phyloP scores from a whole-genome alignment of 1,284 basidiomycete species.

The Apiotrichum gracile region DNA sequence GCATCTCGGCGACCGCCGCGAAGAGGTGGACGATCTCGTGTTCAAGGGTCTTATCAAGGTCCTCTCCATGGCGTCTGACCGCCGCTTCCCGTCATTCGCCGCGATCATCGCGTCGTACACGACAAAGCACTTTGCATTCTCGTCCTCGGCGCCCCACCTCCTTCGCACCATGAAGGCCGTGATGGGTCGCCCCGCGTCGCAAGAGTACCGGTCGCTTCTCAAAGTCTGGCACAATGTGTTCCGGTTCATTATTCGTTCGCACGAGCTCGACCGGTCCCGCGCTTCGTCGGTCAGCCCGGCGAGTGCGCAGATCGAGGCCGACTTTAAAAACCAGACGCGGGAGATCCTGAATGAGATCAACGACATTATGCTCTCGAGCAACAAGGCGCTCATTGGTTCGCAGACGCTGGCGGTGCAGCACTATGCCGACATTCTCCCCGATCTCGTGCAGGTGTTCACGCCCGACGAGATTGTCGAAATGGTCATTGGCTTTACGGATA shows the following conservation, averaged over 20 bases:
- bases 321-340: conserved; percentile 76
- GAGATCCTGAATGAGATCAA: conserved; percentile 75
- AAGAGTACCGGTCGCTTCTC: conserved; percentile 77
- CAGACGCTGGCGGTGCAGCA: conserved; percentile 91
- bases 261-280: conserved; percentile 78
- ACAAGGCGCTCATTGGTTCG: conserved; percentile 82
- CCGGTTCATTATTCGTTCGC: conserved; percentile 81
- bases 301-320: conserved; percentile 74
- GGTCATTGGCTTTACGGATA: conserved; percentile 77
- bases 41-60: conserved; percentile 89
- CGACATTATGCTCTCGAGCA: conserved; percentile 75
- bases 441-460: conserved; percentile 71
- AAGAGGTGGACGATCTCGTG: conserved; percentile 77
- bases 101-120: conserved; percentile 91
- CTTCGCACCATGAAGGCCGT: conserved; percentile 81
- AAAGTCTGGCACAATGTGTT: conserved; percentile 96
- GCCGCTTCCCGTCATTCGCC: conserved; percentile 92
- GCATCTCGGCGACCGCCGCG: conserved; percentile 57
- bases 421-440: conserved; percentile 86
- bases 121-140: conserved; percentile 75
- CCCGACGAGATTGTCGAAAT: conserved; percentile 76
- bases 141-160: conserved; percentile 71
- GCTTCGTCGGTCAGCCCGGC: conserved; percentile 73
- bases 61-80: conserved; percentile 82
- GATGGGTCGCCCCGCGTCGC: conserved; percentile 64